Evolutionary conservation across 805 yeast species (phyloP).

Genomic region (Soucietia sequanensis): DNA sequence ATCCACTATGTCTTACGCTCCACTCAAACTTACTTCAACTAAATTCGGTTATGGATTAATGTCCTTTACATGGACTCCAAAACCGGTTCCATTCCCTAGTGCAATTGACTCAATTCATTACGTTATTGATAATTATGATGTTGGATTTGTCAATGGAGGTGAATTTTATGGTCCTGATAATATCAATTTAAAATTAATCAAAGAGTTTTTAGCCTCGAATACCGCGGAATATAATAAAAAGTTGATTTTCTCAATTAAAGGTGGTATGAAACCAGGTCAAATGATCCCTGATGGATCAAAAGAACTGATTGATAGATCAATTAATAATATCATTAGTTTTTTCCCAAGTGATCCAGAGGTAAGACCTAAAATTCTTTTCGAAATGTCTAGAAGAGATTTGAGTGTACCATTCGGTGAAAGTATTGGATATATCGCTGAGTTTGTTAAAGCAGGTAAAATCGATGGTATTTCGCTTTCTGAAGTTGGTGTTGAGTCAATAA

Average conservation of each 20-base stretch:
- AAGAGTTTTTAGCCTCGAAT: slow-evolving; percentile 49
- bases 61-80: slow-evolving; percentile 72
- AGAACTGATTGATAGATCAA: slow-evolving; percentile 46
- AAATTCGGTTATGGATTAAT: slow-evolving; percentile 70
- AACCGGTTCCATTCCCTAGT: slow-evolving; percentile 51
- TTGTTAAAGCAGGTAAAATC: slow-evolving; percentile 61
- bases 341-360: slow-evolving; percentile 24
- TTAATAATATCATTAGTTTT: slow-evolving; percentile 41
- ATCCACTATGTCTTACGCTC: too few relatives aligned
- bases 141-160: slow-evolving; percentile 66
- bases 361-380: slow-evolving; percentile 52
- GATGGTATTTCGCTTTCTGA: slow-evolving; percentile 77
- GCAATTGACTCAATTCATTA: slow-evolving; percentile 53
- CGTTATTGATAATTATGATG: slow-evolving; percentile 38
- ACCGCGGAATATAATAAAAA: slow-evolving; percentile 55
- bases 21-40: too few relatives aligned
- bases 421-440: slow-evolving; percentile 53
- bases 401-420: slow-evolving; percentile 59
- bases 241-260: slow-evolving; percentile 66
- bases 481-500: slow-evolving; percentile 60
- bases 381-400: slow-evolving; percentile 68
- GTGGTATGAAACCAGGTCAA: slow-evolving; percentile 46
- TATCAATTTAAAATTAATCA: slow-evolving; percentile 55
- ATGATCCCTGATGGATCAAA: slow-evolving; percentile 51
- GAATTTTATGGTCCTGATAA: slow-evolving; percentile 67